phyloP scores from a whole-genome alignment of 805 yeast genomes.

The Metschnikowia similis region DNA sequence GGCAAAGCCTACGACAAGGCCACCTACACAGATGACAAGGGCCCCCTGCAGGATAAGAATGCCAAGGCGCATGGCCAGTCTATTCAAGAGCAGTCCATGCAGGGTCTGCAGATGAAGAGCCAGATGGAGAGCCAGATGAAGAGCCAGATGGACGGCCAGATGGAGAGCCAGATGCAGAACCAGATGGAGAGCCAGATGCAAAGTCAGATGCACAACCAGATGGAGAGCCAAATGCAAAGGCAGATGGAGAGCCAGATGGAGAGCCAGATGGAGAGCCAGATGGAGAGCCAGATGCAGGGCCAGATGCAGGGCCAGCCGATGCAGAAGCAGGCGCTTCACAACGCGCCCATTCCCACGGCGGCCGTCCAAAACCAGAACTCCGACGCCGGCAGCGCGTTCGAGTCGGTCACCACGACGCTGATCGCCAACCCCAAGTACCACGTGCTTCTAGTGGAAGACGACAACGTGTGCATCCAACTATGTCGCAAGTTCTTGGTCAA shows the following conservation, averaged over 20 bases:
- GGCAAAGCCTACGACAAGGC: neutral
- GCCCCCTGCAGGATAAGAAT: neutral
- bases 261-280: neutral
- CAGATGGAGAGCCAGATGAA: neutral
- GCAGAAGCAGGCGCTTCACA: neutral
- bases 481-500: slow-evolving; percentile 78
- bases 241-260: neutral
- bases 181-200: neutral
- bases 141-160: neutral
- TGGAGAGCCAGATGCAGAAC: neutral
- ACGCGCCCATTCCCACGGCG: slow-evolving; percentile 4
- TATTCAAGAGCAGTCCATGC: neutral
- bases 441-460: slow-evolving; percentile 76
- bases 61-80: neutral
- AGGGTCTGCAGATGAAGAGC: neutral
- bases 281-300: neutral
- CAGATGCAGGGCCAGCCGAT: neutral
- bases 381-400: slow-evolving; percentile 10
- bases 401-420: slow-evolving; percentile 12
- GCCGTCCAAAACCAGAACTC: slow-evolving; percentile 1
- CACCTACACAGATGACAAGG: neutral
- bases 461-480: slow-evolving; percentile 73
- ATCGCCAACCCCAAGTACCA: slow-evolving; percentile 51
- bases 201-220: neutral
- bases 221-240: neutral